phyloP scores from a whole-genome alignment of 495 filamentous ascomycete species.

The Aspergillus indologenus region DNA sequence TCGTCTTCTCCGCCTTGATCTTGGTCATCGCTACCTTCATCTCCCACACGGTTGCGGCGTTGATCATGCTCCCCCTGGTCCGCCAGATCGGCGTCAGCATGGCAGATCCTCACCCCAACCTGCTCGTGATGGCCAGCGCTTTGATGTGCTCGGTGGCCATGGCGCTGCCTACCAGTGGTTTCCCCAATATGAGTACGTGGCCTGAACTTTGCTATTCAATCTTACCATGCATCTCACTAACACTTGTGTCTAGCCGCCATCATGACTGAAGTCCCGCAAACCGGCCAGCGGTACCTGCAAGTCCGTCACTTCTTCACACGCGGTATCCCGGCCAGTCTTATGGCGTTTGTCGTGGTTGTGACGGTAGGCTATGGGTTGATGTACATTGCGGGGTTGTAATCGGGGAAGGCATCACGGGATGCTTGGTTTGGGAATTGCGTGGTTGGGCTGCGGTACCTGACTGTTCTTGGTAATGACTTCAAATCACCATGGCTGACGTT shows the following conservation, averaged over 20 bases:
- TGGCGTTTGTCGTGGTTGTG: conserved; percentile 78
- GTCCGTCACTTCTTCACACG: conserved; percentile 92
- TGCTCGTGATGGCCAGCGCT: conserved; percentile 84
- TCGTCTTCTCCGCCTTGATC: conserved; percentile 83
- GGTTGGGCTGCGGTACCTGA: background rate
- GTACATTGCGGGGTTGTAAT: conserved; percentile 69
- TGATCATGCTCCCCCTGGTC: conserved; percentile 93
- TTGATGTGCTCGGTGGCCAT: conserved; percentile 73
- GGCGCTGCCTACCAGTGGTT: conserved; percentile 91
- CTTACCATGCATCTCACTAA: conserved; percentile 26
- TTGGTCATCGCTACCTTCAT: conserved; percentile 97
- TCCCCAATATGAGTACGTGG: conserved; percentile 97
- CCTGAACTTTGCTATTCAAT: background rate
- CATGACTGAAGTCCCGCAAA: conserved; percentile 95
- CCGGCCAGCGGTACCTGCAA: conserved; percentile 84
- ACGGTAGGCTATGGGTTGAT: conserved; percentile 86
- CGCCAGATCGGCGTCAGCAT: conserved; percentile 78
- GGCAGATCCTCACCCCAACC: conserved; percentile 85
- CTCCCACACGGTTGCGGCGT: conserved; percentile 91
- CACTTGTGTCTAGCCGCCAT: conserved; percentile 68
- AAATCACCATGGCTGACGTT: too few relatives aligned
- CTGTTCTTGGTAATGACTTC: background rate
- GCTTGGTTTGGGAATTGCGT: background rate
- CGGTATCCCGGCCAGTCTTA: conserved; percentile 80
- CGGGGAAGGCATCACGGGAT: background rate